phyloP scores from a whole-genome alignment of 805 yeast species.

The Kazachstania martiniae region DNA sequence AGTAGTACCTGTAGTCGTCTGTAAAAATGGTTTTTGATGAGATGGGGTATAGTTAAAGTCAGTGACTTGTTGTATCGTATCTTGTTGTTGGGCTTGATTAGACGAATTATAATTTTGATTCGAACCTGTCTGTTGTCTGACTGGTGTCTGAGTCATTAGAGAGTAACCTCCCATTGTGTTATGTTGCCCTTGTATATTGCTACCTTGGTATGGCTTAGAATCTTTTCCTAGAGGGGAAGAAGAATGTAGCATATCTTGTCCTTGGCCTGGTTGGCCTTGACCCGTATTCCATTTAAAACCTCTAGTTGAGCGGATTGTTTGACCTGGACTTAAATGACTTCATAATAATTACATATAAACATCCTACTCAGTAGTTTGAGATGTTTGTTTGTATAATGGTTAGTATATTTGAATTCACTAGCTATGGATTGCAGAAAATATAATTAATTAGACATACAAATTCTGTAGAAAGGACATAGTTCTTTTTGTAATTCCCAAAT shows the following conservation, averaged over 20 bases:
- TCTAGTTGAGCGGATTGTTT: constrained; percentile 36
- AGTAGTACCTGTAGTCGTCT: constrained; percentile 27
- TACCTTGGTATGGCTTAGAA: background rate
- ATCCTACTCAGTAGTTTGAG: too few relatives aligned
- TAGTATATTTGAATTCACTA: too few relatives aligned
- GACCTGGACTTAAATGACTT: constrained; percentile 36
- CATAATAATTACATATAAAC: too few relatives aligned
- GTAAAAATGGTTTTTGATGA: constrained; percentile 27
- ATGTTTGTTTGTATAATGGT: too few relatives aligned
- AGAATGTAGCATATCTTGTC: background rate
- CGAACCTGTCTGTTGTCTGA: constrained; percentile 2
- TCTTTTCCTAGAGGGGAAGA: background rate
- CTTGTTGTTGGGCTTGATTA: background rate
- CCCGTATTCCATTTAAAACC: constrained; percentile 33
- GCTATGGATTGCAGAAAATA: background rate
- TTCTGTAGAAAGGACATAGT: constrained; percentile 26
- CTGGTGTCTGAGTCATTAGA: constrained; percentile 6
- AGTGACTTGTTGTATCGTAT: constrained; percentile 11
- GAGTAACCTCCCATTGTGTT: too few relatives aligned
- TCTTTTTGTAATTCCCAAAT: too few relatives aligned
- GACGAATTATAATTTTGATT: too few relatives aligned
- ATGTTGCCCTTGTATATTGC: background rate
- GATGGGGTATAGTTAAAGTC: constrained; percentile 30
- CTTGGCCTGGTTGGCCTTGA: constrained; percentile 5
- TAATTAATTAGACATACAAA: constrained; percentile 13